Conservation (phyloP, 225 moss, liverwort and hornwort genomes). For the Rhytidiadelphus loreus region DNA sequence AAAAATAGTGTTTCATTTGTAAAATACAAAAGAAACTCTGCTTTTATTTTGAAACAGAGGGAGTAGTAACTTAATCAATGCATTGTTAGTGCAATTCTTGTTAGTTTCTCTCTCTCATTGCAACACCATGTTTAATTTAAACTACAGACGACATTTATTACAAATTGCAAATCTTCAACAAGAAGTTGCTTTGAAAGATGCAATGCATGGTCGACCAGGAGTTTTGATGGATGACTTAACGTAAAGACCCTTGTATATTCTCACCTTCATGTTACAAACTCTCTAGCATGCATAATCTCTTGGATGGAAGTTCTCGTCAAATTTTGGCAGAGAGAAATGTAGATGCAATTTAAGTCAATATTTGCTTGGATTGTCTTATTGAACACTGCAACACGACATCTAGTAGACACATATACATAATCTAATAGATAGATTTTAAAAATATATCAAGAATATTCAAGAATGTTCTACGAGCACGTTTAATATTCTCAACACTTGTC, state of each 20-base stretch:
- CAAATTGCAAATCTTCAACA: slow-evolving; percentile 74
- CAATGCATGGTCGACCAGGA: slow-evolving; percentile 32
- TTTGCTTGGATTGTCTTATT: rapidly evolving
- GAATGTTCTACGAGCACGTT: rapidly evolving
- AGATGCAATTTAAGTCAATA: neutral
- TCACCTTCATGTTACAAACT: neutral
- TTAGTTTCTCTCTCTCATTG: neutral
- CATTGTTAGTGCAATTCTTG: neutral
- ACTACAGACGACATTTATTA: slow-evolving; percentile 40
- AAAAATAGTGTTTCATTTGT: too few relatives aligned
- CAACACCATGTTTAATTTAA: neutral
- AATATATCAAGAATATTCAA: neutral
- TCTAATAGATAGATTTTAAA: neutral
- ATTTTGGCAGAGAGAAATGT: neutral
- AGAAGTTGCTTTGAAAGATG: slow-evolving; percentile 71
- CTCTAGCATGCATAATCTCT: neutral
- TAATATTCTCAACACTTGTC: neutral
- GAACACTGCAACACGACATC: rapidly evolving
- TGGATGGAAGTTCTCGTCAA: neutral
- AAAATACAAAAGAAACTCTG: too few relatives aligned
- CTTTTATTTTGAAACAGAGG: too few relatives aligned
- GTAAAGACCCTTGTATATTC: slow-evolving; percentile 38
- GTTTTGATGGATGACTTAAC: slow-evolving; percentile 62
- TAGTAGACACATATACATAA: too few relatives aligned
- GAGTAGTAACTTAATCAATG: neutral